Conservation (phyloP, 2,329 filamentous ascomycete species). For the Ascochyta viciae-villosae region DNA sequence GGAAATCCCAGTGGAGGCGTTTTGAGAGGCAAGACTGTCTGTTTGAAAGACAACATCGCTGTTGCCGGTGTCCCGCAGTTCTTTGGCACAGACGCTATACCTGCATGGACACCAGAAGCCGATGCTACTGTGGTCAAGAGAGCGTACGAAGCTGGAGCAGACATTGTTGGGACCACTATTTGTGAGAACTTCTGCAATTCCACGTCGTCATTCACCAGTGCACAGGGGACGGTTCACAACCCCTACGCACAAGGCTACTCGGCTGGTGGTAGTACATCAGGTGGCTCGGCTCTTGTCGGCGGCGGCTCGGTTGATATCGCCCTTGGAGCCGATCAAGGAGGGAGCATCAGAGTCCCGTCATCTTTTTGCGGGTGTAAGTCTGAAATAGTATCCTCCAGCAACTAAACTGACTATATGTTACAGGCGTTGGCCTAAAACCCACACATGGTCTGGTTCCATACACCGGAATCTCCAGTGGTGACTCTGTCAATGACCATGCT, state of each 20-base stretch:
- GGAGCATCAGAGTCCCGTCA: slow-evolving; percentile 49
- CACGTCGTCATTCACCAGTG: slow-evolving; percentile 57
- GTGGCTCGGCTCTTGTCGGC: slow-evolving; percentile 54
- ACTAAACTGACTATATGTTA: too few relatives aligned
- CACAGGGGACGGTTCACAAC: slow-evolving; percentile 49
- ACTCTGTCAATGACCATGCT: slow-evolving; percentile 54
- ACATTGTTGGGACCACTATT: slow-evolving; percentile 59
- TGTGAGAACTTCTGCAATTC: slow-evolving; percentile 64
- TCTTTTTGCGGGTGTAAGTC: slow-evolving; percentile 33
- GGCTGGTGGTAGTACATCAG: slow-evolving; percentile 58
- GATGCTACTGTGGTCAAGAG: slow-evolving; percentile 63
- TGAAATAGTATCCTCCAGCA: too few relatives aligned
- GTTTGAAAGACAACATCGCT: slow-evolving; percentile 63
- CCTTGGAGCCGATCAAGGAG: slow-evolving; percentile 51
- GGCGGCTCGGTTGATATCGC: slow-evolving; percentile 47
- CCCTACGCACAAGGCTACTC: slow-evolving; percentile 56
- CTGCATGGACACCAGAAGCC: slow-evolving; percentile 57
- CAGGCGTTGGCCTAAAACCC: slow-evolving; percentile 53
- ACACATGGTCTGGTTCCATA: slow-evolving; percentile 60
- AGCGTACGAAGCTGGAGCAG: slow-evolving; percentile 58
- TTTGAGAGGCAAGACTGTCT: slow-evolving; percentile 53
- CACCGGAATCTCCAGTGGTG: slow-evolving; percentile 53
- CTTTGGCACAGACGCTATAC: slow-evolving; percentile 59
- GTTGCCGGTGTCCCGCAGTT: slow-evolving; percentile 63
- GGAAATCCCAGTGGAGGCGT: slow-evolving; percentile 32